These are phyloP conservation scores for Trypethelium eluteriae DNA, from an alignment of 495 filamentous ascomycete genomes.

Conservation along the genomic window DNA sequence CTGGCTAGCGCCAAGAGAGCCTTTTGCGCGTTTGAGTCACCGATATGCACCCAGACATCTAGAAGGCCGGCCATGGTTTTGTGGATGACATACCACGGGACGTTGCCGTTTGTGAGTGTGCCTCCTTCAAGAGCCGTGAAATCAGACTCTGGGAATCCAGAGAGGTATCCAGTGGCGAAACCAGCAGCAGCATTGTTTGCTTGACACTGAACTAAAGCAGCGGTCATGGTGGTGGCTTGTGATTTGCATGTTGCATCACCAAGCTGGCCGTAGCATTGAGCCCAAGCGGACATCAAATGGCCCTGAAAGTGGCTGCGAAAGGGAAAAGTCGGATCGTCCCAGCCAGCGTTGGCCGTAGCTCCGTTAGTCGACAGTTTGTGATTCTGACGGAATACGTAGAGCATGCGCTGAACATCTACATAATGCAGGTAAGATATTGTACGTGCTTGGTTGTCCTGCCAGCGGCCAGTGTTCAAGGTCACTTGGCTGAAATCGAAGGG, in stretches of 20 bases:
- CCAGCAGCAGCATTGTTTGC: constrained; percentile 33
- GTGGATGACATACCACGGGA: constrained; percentile 31
- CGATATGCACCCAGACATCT: constrained; percentile 34
- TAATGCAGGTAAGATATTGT: constrained; percentile 34
- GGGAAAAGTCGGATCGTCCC: constrained; percentile 38
- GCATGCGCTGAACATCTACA: constrained; percentile 33
- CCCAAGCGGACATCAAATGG: constrained; percentile 35
- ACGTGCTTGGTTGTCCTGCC: constrained; percentile 34
- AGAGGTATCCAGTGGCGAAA: constrained; percentile 31
- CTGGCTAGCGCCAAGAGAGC: constrained; percentile 32
- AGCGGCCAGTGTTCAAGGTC: constrained; percentile 30
- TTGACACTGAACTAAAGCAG: constrained; percentile 36
- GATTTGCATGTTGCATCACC: constrained; percentile 30
- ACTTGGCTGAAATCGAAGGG: constrained; percentile 33
- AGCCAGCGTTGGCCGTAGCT: constrained; percentile 32
- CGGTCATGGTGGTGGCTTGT: constrained; percentile 33
- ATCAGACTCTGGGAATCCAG: constrained; percentile 38
- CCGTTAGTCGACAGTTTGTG: constrained; percentile 33
- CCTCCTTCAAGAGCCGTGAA: constrained; percentile 30
- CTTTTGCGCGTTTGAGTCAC: constrained; percentile 28
- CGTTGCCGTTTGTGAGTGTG: constrained; percentile 27
- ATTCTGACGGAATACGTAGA: constrained; percentile 37
- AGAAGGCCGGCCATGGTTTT: constrained; percentile 33
- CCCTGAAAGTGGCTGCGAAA: constrained; percentile 38
- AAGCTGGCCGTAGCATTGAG: constrained; percentile 28